Percentiles rank a stretch among this genome's conserved stretches.
Conservation (phyloP, 1,139 yeast species). For the Kodamaea derodonti region DNA sequence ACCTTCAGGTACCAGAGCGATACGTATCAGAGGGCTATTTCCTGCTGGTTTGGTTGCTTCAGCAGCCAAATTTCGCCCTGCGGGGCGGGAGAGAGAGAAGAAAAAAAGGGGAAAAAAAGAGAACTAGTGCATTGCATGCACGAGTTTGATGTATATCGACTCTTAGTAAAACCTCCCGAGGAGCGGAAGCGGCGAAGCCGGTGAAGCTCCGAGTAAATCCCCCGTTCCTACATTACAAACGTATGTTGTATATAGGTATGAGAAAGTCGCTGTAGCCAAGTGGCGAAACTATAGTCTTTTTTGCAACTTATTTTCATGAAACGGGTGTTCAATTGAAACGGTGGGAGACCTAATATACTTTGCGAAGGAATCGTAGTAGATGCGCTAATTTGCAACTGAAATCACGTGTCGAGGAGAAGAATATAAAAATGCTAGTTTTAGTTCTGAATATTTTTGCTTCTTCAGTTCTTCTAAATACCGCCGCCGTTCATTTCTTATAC, state of each 20-base stretch:
- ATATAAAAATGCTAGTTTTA: too few species aligned
- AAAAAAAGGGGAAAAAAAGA: neutral
- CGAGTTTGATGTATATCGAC: neutral
- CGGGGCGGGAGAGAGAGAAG: neutral
- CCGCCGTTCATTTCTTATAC: too few species aligned
- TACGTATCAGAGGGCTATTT: neutral
- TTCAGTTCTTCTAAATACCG: too few species aligned
- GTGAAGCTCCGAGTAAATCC: neutral
- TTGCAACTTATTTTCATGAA: too few species aligned
- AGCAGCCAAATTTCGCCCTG: neutral
- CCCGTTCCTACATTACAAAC: neutral
- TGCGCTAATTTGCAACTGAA: too few species aligned
- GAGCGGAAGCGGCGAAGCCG: neutral
- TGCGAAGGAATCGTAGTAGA: too few species aligned
- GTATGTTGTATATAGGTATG: neutral
- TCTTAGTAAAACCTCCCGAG: too few species aligned
- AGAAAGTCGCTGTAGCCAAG: neutral
- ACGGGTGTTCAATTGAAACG: too few species aligned
- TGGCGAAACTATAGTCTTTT: neutral
- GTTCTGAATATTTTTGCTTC: too few species aligned
- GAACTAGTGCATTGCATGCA: neutral
- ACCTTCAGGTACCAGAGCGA: too few species aligned
- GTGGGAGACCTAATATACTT: too few species aligned
- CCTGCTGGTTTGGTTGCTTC: neutral
- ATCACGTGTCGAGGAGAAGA: too few species aligned